Conservation (phyloP, 2,329 filamentous ascomycete genomes). For the Gnomoniopsis sp. region DNA sequence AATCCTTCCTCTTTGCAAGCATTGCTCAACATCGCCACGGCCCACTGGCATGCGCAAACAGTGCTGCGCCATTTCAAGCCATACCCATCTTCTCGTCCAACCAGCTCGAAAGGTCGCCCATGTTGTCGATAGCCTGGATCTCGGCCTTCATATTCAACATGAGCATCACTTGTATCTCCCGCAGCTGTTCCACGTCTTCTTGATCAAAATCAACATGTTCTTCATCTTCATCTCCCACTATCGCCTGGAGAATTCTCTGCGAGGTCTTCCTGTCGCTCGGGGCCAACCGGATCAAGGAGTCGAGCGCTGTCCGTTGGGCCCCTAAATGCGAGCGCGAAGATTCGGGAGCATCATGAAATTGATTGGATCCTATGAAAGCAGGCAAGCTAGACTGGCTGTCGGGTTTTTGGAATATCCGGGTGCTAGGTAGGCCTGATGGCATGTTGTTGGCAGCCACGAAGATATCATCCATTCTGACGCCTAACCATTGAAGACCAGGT, state of each 20-base stretch:
- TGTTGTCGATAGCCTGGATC: conserved; percentile 66
- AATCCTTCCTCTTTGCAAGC: background rate
- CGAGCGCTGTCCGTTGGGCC: conserved; percentile 10
- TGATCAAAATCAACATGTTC: conserved; percentile 20
- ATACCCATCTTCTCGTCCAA: conserved; percentile 39
- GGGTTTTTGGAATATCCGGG: background rate
- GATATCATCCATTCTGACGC: conserved; percentile 47
- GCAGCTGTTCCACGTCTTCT: conserved; percentile 37
- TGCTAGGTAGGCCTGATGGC: background rate
- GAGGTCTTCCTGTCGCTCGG: conserved; percentile 57
- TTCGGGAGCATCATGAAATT: conserved; percentile 9
- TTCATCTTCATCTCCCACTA: conserved; percentile 24
- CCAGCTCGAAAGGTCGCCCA: conserved; percentile 48
- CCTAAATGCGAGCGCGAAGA: background rate
- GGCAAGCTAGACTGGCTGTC: conserved; percentile 11
- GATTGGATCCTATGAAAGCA: conserved; percentile 16
- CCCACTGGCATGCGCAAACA: background rate
- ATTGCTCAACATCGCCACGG: background rate
- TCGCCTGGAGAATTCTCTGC: conserved; percentile 45
- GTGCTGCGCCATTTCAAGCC: background rate
- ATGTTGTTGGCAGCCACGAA: conserved; percentile 18
- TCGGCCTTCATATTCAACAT: conserved; percentile 73
- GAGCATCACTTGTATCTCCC: conserved; percentile 69
- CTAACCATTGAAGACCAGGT: conserved; percentile 61
- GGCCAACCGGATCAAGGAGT: conserved; percentile 40